A percentile compares a stretch with the other conserved stretches of the same genome.
Evolutionary conservation across 2,329 filamentous ascomycete genomes (phyloP).

Genomic region (Fusarium hostae): DNA sequence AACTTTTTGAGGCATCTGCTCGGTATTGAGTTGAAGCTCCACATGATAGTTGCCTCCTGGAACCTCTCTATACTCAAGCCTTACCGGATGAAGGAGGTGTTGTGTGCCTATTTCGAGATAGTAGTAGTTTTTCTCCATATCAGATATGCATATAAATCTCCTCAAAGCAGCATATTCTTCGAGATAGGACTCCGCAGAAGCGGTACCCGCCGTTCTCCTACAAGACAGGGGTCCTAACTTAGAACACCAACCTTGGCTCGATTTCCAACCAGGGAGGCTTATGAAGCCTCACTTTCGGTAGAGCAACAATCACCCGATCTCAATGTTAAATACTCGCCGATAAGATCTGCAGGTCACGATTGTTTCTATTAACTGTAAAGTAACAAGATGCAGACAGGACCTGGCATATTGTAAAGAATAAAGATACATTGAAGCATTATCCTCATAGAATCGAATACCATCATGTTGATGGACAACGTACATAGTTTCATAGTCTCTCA

Average conservation of each 20-base stretch:
- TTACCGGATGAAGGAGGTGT: constrained; percentile 19
- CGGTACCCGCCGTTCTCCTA: neutral
- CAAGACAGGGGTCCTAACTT: neutral
- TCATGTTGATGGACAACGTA: neutral
- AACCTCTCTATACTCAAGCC: neutral
- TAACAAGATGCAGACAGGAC: neutral
- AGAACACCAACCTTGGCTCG: neutral
- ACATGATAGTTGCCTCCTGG: neutral
- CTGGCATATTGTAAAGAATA: neutral
- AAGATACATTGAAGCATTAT: neutral
- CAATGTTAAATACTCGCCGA: neutral
- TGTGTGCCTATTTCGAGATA: neutral
- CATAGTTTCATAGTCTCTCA: neutral
- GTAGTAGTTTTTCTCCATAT: neutral
- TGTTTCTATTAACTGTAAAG: neutral
- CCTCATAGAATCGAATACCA: neutral
- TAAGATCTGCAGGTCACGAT: neutral
- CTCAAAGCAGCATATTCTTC: neutral
- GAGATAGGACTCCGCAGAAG: neutral
- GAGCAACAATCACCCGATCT: neutral
- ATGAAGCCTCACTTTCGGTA: constrained; percentile 4
- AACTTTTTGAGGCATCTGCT: constrained; percentile 29
- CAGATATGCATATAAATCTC: neutral
- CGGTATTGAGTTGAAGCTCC: constrained; percentile 25
- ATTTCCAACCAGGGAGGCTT: neutral